Conservation (phyloP, 2,329 filamentous ascomycete species). For the Penicillium palitans region DNA sequence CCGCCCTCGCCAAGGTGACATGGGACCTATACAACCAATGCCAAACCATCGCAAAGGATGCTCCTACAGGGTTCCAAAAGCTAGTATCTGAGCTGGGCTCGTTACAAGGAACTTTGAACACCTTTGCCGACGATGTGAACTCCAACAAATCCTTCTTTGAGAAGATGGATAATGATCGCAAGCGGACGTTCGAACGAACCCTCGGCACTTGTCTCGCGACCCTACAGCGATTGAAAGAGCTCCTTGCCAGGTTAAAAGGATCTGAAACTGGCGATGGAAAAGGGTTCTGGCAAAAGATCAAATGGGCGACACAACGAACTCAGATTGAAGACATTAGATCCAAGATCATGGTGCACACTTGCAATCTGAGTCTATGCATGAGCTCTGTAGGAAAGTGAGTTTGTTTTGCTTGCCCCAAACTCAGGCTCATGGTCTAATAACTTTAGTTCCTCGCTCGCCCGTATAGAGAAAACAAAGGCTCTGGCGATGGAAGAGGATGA, state of each 20-base stretch:
- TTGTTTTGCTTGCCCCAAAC: no score
- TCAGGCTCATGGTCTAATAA: neutral
- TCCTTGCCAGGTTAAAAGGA: conserved; percentile 25
- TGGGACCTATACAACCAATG: conserved; percentile 34
- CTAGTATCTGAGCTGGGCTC: conserved; percentile 31
- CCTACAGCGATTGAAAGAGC: conserved; percentile 25
- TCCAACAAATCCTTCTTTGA: conserved; percentile 28
- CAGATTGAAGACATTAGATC: conserved; percentile 32
- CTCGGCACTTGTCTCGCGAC: conserved; percentile 26
- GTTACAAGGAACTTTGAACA: conserved; percentile 28
- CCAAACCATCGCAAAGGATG: conserved; percentile 26
- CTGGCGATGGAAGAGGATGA: conserved; percentile 26
- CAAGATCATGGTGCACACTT: conserved; percentile 32
- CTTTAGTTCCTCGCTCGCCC: conserved; percentile 25
- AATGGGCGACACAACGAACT: conserved; percentile 30
- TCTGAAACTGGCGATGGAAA: conserved; percentile 25
- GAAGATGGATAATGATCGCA: conserved; percentile 24
- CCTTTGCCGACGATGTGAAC: conserved; percentile 27
- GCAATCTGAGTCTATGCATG: conserved; percentile 33
- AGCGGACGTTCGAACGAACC: conserved; percentile 26
- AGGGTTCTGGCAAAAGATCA: conserved; percentile 30
- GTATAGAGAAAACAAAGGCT: conserved; percentile 25
- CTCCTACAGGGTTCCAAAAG: conserved; percentile 32
- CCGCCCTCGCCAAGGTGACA: conserved; percentile 26
- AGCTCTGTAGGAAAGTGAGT: conserved; percentile 32